Evolutionary conservation across 2,329 filamentous ascomycete genomes (phyloP).

Genomic region (Ophiostoma angusticollis): DNA sequence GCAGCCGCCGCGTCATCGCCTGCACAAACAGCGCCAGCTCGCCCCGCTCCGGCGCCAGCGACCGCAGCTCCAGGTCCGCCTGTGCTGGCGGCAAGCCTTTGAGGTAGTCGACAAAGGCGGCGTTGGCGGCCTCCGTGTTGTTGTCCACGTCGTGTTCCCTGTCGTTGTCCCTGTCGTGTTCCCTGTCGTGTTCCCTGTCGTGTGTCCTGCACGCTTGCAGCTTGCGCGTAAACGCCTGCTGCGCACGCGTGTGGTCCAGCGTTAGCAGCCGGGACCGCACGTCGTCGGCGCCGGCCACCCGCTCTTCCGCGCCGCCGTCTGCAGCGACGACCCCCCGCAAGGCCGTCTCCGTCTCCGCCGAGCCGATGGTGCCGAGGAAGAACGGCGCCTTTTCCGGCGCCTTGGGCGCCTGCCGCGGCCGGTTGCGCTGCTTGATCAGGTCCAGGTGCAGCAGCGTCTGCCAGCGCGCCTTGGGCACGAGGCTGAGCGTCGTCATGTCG

Average conservation of each 20-base stretch:
- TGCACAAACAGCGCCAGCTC: slow-evolving; percentile 70
- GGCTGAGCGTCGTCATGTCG: slow-evolving; percentile 75
- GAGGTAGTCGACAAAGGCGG: slow-evolving; percentile 61
- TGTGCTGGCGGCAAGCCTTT: slow-evolving; percentile 72
- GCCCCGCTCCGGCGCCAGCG: slow-evolving; percentile 42
- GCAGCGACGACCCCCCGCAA: neutral
- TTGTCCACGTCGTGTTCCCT: too few relatives aligned
- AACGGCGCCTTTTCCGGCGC: slow-evolving; percentile 76
- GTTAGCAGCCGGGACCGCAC: slow-evolving; percentile 54
- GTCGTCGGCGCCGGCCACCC: neutral
- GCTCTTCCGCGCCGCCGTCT: neutral
- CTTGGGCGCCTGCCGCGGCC: slow-evolving; percentile 84
- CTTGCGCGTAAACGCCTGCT: slow-evolving; percentile 46
- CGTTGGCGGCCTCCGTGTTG: too few relatives aligned
- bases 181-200: too few relatives aligned
- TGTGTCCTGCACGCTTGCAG: slow-evolving; percentile 40
- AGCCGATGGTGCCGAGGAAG: slow-evolving; percentile 15
- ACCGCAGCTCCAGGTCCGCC: slow-evolving; percentile 82
- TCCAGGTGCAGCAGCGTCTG: slow-evolving; percentile 90
- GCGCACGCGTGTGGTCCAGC: slow-evolving; percentile 44
- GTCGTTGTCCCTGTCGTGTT: too few relatives aligned
- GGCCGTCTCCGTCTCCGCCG: slow-evolving; percentile 9
- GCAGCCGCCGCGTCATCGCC: slow-evolving; percentile 62
- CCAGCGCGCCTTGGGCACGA: slow-evolving; percentile 86
- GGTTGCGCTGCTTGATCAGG: slow-evolving; percentile 84